Base-by-base conservation (phyloP, 306 rosid genomes). In the Lathyrus tuberosus region DNA sequence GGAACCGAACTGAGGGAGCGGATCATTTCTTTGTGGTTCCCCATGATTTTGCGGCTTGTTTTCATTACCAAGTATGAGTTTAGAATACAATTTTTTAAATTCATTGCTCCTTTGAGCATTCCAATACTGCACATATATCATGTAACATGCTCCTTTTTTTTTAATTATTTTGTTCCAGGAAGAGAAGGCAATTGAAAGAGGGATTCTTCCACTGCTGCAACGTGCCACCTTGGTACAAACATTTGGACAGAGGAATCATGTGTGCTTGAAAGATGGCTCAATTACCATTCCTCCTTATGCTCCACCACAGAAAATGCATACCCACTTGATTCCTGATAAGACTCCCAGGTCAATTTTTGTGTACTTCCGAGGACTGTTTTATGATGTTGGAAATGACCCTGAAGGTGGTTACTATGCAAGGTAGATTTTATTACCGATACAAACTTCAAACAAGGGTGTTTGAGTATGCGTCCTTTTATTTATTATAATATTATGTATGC, bases 381-480 rank as follows among this genome's bases (percentile, higher is more conserved):
- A 91, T 81, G 97, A 91, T 78, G 97, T 91, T 18, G 95, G 95
- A 76, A 91, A 91, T 85, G 97, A 91, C 70, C 97, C 97, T 20
- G 97, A 91, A 82, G 97, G 97, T 80, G 97, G 97, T 69, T 91
- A 91, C 71, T 91, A 91, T 79, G 97, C 97, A 77, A 91, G 97
- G 97, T 88, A 79, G 38, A 78, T 74, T 22, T 58, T 31, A 18
- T 42, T 70, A 73, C 63, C 30, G 5, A 20, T 57, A 62, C 42
- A 47, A 60, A 61, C 42, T 43, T 24, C 33, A 61, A 53, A 42
- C 38, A 62, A 69, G 65, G 31, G 44, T 9, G 28, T 65, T 74
- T 52, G 53, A 57, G 35, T 51, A 38, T 43, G 58, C 47, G 48
- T 72, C 53, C 46, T 58, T 24, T 38, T 33, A 20, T 47, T 59